Evolutionary conservation across 805 yeast species (phyloP).

Genomic region (Candida ulmi): DNA sequence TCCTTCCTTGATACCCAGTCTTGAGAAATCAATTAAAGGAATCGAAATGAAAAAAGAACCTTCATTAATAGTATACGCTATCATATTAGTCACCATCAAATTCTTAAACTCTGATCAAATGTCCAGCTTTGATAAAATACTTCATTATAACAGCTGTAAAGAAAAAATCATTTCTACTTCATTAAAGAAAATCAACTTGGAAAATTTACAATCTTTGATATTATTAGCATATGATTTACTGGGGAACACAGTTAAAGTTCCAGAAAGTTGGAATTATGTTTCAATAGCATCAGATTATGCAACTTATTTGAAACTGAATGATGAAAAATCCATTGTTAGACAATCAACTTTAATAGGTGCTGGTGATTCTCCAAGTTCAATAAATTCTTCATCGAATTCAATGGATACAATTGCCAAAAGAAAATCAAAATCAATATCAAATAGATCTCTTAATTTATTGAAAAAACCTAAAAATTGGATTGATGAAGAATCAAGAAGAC

Average conservation of each 20-base stretch:
- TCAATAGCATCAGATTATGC: conserved; percentile 23
- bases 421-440: conserved; percentile 13
- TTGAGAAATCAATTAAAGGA: conserved; percentile 5
- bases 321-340: conserved; percentile 9
- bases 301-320: conserved; percentile 16
- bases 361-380: conserved; percentile 17
- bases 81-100: conserved; percentile 16
- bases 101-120: conserved; percentile 16
- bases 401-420: conserved; percentile 11
- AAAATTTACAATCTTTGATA: conserved; percentile 17
- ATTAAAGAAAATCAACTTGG: conserved; percentile 16
- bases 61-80: conserved; percentile 13
- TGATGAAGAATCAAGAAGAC: conserved; percentile 22
- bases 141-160: conserved; percentile 12
- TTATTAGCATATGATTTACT: conserved; percentile 19
- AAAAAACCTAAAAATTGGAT: conserved; percentile 18
- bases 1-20: conserved; percentile 11
- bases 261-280: conserved; percentile 23
- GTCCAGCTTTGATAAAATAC: conserved; percentile 6
- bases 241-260: conserved; percentile 19
- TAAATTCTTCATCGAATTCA: conserved; percentile 10
- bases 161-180: conserved; percentile 16
- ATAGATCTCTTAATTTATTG: conserved; percentile 14
- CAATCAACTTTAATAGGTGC: conserved; percentile 2
- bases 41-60: conserved; percentile 11